Conservation (phyloP, 768 basidiomycete species). For the Pleurotus platypus region DNA sequence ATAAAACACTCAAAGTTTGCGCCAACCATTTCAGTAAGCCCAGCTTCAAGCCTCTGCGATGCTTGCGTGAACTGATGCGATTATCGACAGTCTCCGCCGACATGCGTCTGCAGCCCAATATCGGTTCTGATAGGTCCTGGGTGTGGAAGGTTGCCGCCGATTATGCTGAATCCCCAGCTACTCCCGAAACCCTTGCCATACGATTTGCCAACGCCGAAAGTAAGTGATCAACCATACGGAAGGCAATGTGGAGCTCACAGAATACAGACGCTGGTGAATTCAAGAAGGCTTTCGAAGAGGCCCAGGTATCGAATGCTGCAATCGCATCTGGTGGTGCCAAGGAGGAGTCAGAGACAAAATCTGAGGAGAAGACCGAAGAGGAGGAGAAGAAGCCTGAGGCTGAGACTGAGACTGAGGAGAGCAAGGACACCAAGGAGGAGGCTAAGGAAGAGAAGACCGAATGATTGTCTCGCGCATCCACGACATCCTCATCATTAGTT, state of each 20-base stretch:
- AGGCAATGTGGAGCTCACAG: background rate
- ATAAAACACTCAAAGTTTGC: conserved; percentile 99
- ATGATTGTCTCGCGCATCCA: background rate
- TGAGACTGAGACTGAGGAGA: conserved; percentile 21
- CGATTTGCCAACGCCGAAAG: conserved; percentile 97
- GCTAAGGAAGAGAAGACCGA: conserved; percentile 22
- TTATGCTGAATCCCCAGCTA: conserved; percentile 86
- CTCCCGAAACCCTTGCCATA: conserved; percentile 94
- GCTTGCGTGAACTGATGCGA: conserved; percentile 1
- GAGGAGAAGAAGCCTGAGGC: conserved; percentile 22
- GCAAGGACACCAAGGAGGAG: conserved; percentile 29
- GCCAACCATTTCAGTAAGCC: conserved; percentile 90
- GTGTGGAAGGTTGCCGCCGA: conserved; percentile 98
- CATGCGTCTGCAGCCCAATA: conserved; percentile 95
- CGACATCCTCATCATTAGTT: conserved; percentile 2
- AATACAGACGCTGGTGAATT: conserved; percentile 76
- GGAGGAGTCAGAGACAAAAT: conserved; percentile 18
- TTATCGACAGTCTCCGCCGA: conserved; percentile 68
- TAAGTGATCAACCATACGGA: conserved; percentile 37
- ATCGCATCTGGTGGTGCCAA: conserved; percentile 27
- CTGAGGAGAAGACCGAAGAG: conserved; percentile 27
- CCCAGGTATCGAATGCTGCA: conserved; percentile 65
- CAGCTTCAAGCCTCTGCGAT: conserved; percentile 16
- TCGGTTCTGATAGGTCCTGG: conserved; percentile 99
- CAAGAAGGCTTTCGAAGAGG: conserved; percentile 85